These are phyloP conservation scores for Aspergillus indologenus DNA, from an alignment of 495 filamentous ascomycete genomes.

Conservation along the genomic window DNA sequence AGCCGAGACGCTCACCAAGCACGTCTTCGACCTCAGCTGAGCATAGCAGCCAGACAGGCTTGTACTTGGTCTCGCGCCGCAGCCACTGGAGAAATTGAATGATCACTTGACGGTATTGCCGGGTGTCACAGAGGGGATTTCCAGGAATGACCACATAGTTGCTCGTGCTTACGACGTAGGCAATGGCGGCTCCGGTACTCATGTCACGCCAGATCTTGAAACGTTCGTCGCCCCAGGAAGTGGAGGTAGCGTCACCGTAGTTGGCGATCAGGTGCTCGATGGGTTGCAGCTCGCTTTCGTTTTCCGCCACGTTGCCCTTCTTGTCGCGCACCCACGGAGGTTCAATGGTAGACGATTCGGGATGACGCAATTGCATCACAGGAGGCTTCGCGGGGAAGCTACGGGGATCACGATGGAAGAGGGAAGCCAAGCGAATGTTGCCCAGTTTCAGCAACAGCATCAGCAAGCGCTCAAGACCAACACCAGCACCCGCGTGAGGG, in stretches of 20 bases:
- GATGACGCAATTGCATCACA: slow-evolving; percentile 61
- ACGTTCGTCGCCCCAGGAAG: slow-evolving; percentile 79
- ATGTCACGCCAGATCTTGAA: slow-evolving; percentile 79
- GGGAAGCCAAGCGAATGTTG: slow-evolving; percentile 82
- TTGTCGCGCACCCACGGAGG: slow-evolving; percentile 53
- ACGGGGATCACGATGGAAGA: slow-evolving; percentile 83
- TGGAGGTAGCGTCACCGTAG: slow-evolving; percentile 86
- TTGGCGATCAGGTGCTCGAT: slow-evolving; percentile 81
- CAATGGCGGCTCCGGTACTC: slow-evolving; percentile 71
- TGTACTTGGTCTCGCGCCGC: slow-evolving; percentile 65
- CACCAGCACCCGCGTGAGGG: slow-evolving; percentile 86
- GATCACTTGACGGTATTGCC: slow-evolving; percentile 68
- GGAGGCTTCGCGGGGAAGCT: slow-evolving; percentile 61
- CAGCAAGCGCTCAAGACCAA: slow-evolving; percentile 82
- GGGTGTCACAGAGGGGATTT: slow-evolving; percentile 71
- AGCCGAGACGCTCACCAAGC: slow-evolving; percentile 70
- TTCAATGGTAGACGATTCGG: slow-evolving; percentile 72
- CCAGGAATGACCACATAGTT: slow-evolving; percentile 77
- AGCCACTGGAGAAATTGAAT: slow-evolving; percentile 68
- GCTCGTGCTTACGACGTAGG: slow-evolving; percentile 68
- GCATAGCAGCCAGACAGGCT: slow-evolving; percentile 78
- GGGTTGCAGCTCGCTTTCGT: slow-evolving; percentile 58
- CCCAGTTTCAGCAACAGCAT: slow-evolving; percentile 82
- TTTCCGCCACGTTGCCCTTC: slow-evolving; percentile 33
- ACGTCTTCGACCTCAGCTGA: slow-evolving; percentile 67